Evolutionary conservation across 1,284 basidiomycete species (phyloP), one percentile per base, ranked within the genome.

Genomic region (Amylostereum areolatum): DNA sequence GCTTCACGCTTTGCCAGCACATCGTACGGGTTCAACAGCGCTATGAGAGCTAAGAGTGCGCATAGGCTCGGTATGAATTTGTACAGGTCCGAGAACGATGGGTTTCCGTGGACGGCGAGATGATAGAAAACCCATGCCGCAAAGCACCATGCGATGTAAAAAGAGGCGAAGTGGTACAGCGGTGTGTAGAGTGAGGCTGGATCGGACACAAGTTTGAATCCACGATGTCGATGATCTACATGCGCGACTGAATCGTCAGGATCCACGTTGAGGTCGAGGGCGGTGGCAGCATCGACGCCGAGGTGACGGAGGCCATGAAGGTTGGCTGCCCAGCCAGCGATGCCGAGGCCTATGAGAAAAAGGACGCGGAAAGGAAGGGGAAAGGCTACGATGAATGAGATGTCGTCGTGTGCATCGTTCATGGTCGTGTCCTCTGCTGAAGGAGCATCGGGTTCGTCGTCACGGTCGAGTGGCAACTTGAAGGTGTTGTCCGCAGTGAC

Each of bases 321-420:
- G 66, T 97, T 97, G 33, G 84, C 80, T 0, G 91, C 92, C 89
- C 89, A 93, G 49, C 82, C 81, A 7, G 91, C 63, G 50, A 90
- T 74, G 33, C 88, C 87, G 45, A 88, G 57, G 29, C 85, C 83
- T 51, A 81, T 67, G 49, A 94, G 75, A 56, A 80, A 76, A 50
- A 92, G 75, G 31, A 89, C 86, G 52, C 91, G 83, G 64, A 91
- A 59, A 54, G 68, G 56, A 58, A 68, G 49, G 59, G 74, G 57
- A 66, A 67, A 68, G 35, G 57, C 55, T 34, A 62, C 60, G 42
- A 65, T 61, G 55, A 69, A 68, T 24, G 57, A 51, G 41, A 54
- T 46, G 37, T 64, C 62, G 39, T 62, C 59, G 35, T 47, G 40
- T 12, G 55, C 57, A 57, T 56, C 18, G 45, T 56, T 55, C 56